phyloP scores from a whole-genome alignment of 805 yeast genomes.

The Kodamaea neixiangensis region DNA sequence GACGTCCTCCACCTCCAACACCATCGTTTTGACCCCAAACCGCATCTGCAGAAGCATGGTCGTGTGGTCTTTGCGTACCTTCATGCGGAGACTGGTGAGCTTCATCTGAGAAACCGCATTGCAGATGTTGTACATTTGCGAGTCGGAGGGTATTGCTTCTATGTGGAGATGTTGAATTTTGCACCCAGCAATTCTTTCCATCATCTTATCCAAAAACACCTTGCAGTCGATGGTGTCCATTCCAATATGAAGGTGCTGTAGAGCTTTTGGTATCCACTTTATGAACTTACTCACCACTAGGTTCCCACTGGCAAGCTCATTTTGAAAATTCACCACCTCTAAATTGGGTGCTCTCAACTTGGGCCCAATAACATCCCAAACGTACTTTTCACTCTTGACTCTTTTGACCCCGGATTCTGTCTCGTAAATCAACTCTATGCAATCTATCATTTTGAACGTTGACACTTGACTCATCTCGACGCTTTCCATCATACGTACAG shows the following conservation, averaged over 20 bases:
- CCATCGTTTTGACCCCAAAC: not conserved
- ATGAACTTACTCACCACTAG: constrained; percentile 2
- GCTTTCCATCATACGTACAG: not conserved
- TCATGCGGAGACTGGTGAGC: constrained; percentile 1
- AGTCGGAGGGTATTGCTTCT: not conserved
- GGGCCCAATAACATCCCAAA: constrained; percentile 7
- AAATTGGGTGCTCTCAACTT: not conserved
- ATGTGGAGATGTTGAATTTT: not conserved
- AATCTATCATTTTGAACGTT: constrained; percentile 3
- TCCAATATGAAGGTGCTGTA: not conserved
- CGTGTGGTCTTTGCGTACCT: constrained; percentile 1
- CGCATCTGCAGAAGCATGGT: constrained; percentile 1
- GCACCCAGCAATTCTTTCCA: constrained; percentile 2
- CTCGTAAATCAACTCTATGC: constrained; percentile 10
- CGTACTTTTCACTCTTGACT: not conserved
- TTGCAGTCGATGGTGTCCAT: constrained; percentile 1
- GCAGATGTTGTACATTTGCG: not conserved
- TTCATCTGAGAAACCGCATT: not conserved
- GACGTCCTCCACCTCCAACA: not conserved
- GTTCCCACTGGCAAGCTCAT: constrained; percentile 6
- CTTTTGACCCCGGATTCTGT: not conserved
- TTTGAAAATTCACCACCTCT: constrained; percentile 7
- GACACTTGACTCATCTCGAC: not conserved
- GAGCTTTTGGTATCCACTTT: not conserved
- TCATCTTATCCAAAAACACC: not conserved